phyloP scores from a whole-genome alignment of 495 filamentous ascomycete species.

The Lophiotrema nucula region DNA sequence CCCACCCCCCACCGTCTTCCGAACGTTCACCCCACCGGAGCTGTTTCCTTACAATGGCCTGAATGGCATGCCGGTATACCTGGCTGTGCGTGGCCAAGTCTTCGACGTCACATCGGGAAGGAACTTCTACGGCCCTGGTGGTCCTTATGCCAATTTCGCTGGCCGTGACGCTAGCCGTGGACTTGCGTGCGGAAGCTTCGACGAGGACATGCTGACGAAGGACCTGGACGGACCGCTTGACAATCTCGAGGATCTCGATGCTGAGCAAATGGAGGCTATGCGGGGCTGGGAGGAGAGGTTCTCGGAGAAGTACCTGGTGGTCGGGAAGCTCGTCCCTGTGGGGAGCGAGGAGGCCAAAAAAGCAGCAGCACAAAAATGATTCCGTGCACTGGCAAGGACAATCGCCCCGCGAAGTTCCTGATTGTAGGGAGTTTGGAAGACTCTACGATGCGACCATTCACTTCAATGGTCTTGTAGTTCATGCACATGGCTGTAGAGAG shows the following conservation, averaged over 20 bases:
- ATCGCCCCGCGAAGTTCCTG: too few species aligned
- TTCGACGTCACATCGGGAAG: conserved; percentile 83
- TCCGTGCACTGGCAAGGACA: too few species aligned
- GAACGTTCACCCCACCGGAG: conserved; percentile 82
- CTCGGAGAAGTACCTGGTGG: conserved; percentile 87
- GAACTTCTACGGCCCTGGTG: conserved; percentile 92
- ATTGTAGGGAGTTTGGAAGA: too few species aligned
- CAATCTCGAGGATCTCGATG: conserved; percentile 68
- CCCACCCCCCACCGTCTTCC: conserved; percentile 78
- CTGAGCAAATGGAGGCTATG: conserved; percentile 79
- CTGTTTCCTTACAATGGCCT: conserved; percentile 85
- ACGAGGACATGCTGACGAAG: conserved; percentile 93
- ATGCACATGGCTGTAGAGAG: too few species aligned
- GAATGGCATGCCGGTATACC: conserved; percentile 70
- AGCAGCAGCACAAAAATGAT: conserved; percentile 16
- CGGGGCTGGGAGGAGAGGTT: conserved; percentile 92
- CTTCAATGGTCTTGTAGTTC: too few species aligned
- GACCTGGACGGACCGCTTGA: conserved; percentile 86
- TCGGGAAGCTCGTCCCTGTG: conserved; percentile 82
- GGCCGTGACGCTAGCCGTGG: conserved; percentile 92
- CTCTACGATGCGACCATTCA: too few species aligned
- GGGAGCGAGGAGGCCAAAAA: conserved; percentile 55
- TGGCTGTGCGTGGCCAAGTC: conserved; percentile 79
- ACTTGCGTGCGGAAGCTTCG: conserved; percentile 88
- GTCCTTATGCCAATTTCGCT: conserved; percentile 91